A percentile compares a stretch with the other conserved stretches of the same genome.
Evolutionary conservation across 2,329 filamentous ascomycete species (phyloP).

Genomic region (Talaromyces sp.): DNA sequence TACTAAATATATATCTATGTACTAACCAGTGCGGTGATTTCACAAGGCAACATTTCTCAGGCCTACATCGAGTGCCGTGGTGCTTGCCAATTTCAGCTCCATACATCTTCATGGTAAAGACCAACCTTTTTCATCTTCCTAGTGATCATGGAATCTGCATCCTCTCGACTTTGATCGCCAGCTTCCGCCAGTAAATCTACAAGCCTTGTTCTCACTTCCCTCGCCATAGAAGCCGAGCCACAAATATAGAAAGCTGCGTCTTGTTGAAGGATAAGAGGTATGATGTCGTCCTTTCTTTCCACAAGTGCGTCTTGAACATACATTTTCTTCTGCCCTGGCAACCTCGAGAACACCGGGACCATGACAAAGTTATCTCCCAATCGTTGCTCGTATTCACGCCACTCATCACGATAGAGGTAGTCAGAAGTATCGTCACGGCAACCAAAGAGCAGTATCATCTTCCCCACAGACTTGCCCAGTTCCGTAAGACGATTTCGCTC

Average conservation of each 20-base stretch:
- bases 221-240: conserved; percentile 5
- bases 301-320: conserved; percentile 7
- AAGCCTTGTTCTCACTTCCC: not conserved
- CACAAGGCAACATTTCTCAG: no score
- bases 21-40: no score
- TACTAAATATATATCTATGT: no score
- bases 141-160: not conserved
- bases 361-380: not conserved
- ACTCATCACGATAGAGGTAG: conserved; percentile 9
- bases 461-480: not conserved
- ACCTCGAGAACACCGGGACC: not conserved
- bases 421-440: conserved; percentile 1
- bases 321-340: not conserved
- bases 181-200: not conserved
- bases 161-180: not conserved
- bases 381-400: not conserved
- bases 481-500: not conserved
- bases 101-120: conserved; percentile 9
- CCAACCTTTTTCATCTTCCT: conserved; percentile 1
- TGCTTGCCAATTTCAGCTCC: not conserved
- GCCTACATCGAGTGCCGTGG: no score
- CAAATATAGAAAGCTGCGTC: conserved; percentile 3
- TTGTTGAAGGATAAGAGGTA: not conserved
- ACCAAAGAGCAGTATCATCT: conserved; percentile 8
- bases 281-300: not conserved